Base-by-base conservation (phyloP, 768 basidiomycete genomes). In the Lactarius vividus region DNA sequence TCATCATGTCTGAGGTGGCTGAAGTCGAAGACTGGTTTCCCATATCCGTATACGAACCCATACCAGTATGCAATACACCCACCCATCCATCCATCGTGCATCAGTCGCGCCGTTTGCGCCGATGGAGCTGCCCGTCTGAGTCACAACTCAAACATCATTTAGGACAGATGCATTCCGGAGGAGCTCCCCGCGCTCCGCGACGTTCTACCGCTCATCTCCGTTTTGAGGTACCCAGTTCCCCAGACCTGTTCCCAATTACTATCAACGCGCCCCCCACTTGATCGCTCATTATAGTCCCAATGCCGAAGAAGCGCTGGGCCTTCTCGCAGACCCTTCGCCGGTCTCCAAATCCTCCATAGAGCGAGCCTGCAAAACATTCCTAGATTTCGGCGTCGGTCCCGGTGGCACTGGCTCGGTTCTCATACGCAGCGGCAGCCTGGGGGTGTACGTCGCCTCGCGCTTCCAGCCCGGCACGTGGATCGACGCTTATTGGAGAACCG, bases 141-240 rank as follows among this genome's bases (percentile, higher is more conserved):
- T 44, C 67, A 52, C 46, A 33, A 16, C 44, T 46, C n/a, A 46
- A 46, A 46, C 13, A 54, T 15, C 54, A n/a, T 62, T 46, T 35
- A 94, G 88, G 83, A 89, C 72, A 83, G 87, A 67, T 96, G 94
- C 72, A 75, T 89, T 33, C 93, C 94, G 39, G 87, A 84, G 68
- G 90, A 94, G 72, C 77, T 96, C 10, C 83, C 85, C n/a, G 78
- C 88, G 1, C 80, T 96, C 64, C 78, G 80, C 23, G 69, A 82
- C 35, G 80, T 89, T 31, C 75, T 96, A 40, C 80, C 83, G 18
- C 77, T 76, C 28, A 81, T 96, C 59, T 75, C 81, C 39, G 81
- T 96, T 35, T 77, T 96, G 33, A 94, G 91, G 87, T 89, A 69
- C 23, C 76, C 31, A 23, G 23, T 68, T 57, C 54, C 49, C 26